These are phyloP conservation scores for Hypomyces perniciosus DNA, from an alignment of 2,329 filamentous ascomycete species.

Conservation along the genomic window DNA sequence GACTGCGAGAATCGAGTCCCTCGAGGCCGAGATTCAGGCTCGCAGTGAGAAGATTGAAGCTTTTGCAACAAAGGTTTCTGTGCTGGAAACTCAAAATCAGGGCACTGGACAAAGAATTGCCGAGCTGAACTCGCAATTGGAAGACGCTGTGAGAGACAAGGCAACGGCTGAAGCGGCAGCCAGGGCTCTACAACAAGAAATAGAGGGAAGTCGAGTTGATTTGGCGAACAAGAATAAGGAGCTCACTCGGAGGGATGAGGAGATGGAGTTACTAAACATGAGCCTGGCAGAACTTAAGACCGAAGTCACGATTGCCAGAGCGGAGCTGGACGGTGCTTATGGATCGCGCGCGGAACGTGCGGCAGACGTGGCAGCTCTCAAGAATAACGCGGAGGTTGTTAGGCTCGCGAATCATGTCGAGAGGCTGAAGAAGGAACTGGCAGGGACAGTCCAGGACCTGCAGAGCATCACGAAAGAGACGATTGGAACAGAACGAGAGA, in stretches of 20 bases:
- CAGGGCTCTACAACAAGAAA: conserved; percentile 21
- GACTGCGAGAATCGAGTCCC: conserved; percentile 32
- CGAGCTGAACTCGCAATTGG: conserved; percentile 27
- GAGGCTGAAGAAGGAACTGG: conserved; percentile 45
- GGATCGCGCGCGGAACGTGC: conserved; percentile 54
- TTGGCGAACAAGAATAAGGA: conserved; percentile 35
- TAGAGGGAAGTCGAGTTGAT: conserved; percentile 15
- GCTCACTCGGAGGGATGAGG: conserved; percentile 43
- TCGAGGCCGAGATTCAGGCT: conserved; percentile 33
- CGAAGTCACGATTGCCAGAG: conserved; percentile 54
- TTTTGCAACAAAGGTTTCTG: conserved; percentile 31
- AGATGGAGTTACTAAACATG: conserved; percentile 45
- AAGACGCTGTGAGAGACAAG: conserved; percentile 23
- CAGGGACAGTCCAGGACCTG: conserved; percentile 44
- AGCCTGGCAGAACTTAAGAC: conserved; percentile 55
- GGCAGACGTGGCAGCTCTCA: conserved; percentile 50
- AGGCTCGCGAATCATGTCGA: conserved; percentile 44
- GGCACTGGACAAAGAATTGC: conserved; percentile 20
- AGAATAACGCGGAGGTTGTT: conserved; percentile 39
- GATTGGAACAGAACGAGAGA: conserved; percentile 45
- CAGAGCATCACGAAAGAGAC: conserved; percentile 49
- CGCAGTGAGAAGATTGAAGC: conserved; percentile 37
- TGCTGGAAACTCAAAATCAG: conserved; percentile 3
- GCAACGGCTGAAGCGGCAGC: conserved; percentile 23
- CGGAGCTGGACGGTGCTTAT: conserved; percentile 57